Base-by-base conservation (phyloP, 2,329 filamentous ascomycete species). In the Talaromyces sp. region DNA sequence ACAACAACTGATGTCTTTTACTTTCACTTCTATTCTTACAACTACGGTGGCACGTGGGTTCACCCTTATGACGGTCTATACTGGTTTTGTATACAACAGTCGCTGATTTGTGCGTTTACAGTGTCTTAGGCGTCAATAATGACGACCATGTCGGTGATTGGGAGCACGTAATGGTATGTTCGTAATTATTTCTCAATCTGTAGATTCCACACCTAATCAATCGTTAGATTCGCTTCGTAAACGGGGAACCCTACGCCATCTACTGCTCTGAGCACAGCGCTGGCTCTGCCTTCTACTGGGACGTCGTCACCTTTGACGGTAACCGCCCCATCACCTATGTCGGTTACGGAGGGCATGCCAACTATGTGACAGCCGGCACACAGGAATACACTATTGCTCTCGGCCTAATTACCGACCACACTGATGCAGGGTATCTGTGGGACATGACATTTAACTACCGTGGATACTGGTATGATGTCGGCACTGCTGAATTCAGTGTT, bases 21-120 rank as follows among this genome's bases (percentile, higher is more conserved):
- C 38, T 63, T 63, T 22, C 54, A 63, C 8, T 63, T 63, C 22
- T 63, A 49, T 38, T 63, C 61, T 43, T 63, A 63, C n/a, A 63
- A 63, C 38, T 58, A 63, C n/a, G 61, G 61, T 36, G 53, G 53
- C 25, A 38, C 10, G 61, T 63, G 17, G 17, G 60, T 62, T 13
- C 27, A 49, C 19, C 17, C n/a, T 17, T 17, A 27, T 49, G 2
- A 6, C 10, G 11, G 5, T 49, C 5, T 5, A 17, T 27, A 15
- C 10, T 2, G 11, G 11, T 27, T 49, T 27, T 27, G 5, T 27
- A 49, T 13, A 25, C 22, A 10, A 3, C 19, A 27, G 13, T 6
- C 22, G 1, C 45, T 49, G 22, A 49, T 27, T 49, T 49, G 45
- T 49, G 45, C 22, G 22, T 25, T 7, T 25, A 25, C 43, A 49